phyloP scores from a whole-genome alignment of 768 basidiomycete species.

The Rhizopogon sp. region DNA sequence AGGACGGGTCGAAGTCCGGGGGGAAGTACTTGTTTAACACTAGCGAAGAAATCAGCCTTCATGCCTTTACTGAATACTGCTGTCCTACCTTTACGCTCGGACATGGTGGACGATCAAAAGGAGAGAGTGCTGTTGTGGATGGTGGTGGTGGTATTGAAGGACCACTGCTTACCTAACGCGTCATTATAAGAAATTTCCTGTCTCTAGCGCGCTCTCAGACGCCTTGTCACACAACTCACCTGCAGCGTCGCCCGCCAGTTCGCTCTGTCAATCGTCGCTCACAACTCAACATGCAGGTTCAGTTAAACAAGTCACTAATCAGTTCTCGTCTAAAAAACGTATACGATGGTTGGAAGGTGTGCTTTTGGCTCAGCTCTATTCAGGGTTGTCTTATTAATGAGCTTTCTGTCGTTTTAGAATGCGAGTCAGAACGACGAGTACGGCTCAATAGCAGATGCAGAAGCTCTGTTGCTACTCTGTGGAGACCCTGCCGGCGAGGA shows the following conservation, averaged over 20 bases:
- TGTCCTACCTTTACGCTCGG: conserved; percentile 71
- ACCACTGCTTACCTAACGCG: conserved; percentile 25
- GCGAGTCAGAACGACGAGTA: conserved; percentile 69
- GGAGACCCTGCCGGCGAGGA: conserved; percentile 84
- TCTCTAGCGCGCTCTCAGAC: conserved; percentile 17
- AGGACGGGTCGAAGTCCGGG: conserved; percentile 96
- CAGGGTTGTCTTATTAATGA: conserved; percentile 7
- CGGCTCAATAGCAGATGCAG: conserved; percentile 58
- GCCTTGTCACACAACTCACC: conserved; percentile 11
- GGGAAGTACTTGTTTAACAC: conserved; percentile 96
- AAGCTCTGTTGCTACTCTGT: conserved; percentile 66
- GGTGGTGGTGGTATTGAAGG: neutral
- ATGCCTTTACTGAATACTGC: neutral
- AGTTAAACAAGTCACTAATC: conserved; percentile 63
- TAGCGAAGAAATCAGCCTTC: conserved; percentile 23
- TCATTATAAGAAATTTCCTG: conserved; percentile 26
- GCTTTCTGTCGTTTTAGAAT: conserved; percentile 35
- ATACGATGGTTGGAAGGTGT: conserved; percentile 60
- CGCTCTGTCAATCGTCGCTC: conserved; percentile 1
- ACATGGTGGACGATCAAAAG: conserved; percentile 44
- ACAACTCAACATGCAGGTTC: conserved; percentile 50
- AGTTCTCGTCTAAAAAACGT: conserved; percentile 52
- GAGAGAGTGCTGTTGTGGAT: neutral
- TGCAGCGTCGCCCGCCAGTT: conserved; percentile 12
- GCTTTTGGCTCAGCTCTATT: conserved; percentile 16